These are phyloP conservation scores for Heterobasidion irregulare DNA, from an alignment of 1,284 basidiomycete species.

Conservation along the genomic window DNA sequence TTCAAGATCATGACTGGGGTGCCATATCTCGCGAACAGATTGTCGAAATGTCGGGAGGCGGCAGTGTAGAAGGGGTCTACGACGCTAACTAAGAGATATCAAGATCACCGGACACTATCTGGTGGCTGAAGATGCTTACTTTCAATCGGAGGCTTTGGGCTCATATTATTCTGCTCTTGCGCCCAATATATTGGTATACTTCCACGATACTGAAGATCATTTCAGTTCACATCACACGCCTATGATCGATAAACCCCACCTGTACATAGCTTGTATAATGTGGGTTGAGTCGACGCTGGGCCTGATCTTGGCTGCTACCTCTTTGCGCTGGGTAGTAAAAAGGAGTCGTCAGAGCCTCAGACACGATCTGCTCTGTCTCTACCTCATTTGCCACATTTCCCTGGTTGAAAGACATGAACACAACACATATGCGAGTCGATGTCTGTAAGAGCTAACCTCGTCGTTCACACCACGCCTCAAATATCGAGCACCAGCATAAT, in stretches of 20 bases:
- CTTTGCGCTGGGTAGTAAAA: conserved; percentile 64
- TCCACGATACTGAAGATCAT: conserved; percentile 69
- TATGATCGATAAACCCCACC: conserved; percentile 25
- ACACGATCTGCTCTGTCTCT: conserved; percentile 98
- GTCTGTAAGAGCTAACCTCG: conserved; percentile 39
- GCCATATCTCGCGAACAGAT: conserved; percentile 88
- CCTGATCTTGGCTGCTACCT: conserved; percentile 18
- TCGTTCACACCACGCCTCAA: conserved; percentile 93
- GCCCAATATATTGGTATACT: conserved; percentile 97
- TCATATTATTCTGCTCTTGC: conserved; percentile 88
- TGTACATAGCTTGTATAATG: conserved; percentile 94
- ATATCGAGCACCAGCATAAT: conserved; percentile 95
- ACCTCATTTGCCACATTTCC: conserved; percentile 99
- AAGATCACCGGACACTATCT: neutral
- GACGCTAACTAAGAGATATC: conserved; percentile 62
- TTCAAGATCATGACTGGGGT: conserved; percentile 92
- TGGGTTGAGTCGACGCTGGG: conserved; percentile 56
- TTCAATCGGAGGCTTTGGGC: conserved; percentile 90
- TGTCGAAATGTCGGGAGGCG: conserved; percentile 90
- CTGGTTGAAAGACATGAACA: conserved; percentile 28
- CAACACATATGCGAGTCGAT: neutral
- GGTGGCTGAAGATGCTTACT: conserved; percentile 43
- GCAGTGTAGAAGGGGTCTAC: conserved; percentile 95
- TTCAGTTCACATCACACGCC: neutral
- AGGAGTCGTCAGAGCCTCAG: conserved; percentile 87